Base-by-base conservation (phyloP, 371 early-diverging fungal genomes). In the Zancudomyces culisetae region DNA sequence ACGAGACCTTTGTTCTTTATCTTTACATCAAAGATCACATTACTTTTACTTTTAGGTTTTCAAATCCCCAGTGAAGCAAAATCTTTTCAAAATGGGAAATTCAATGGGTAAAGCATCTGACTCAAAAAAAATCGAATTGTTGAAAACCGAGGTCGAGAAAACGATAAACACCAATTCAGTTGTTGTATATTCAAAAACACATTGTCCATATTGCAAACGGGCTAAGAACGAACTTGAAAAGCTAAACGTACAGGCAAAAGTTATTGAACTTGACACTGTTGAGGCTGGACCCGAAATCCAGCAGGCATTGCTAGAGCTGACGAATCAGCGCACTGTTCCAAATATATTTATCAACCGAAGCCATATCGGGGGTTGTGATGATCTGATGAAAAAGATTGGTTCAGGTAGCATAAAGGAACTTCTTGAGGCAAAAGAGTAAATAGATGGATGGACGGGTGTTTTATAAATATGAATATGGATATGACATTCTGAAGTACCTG, bases 291-390 rank as follows among this genome's bases (percentile, higher is more conserved):
- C 60, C 41, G 77, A 71, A 1, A 87, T 93, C 53, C 92, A 91
- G 63, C 58, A 55, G 8, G 76, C 76, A 35, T 74, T 93, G 24
- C 53, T 52, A 0, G 70, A 75, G 51, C 59, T 79, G 56, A 87
- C 87, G 12, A 72, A 77, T 0, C 89, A 90, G 71, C 70, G 78
- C 21, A 88, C 90, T 3, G 92, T 92, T 26, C 94, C 94, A 51
- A 91, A 90, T 66, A 80, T 91, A 52, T 93, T 87, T 65, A 78
- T 90, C 56, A 70, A 76, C 22, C 70, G 72, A 41, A 61, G 76
- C 35, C 90, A 89, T 55, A 61, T 90, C 55, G 94, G 93, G 43
- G 92, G 92, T n/a, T 81, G 76, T 56, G 80, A 80, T 41, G 78
- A 79, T 27, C 65, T 88, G 10, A 61, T 76, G 19, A 62, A 55